Percentiles rank a stretch among this genome's conserved stretches.
phyloP scores from a whole-genome alignment of 192 early-diverging fungal species.

The Backusella mclennaniae region DNA sequence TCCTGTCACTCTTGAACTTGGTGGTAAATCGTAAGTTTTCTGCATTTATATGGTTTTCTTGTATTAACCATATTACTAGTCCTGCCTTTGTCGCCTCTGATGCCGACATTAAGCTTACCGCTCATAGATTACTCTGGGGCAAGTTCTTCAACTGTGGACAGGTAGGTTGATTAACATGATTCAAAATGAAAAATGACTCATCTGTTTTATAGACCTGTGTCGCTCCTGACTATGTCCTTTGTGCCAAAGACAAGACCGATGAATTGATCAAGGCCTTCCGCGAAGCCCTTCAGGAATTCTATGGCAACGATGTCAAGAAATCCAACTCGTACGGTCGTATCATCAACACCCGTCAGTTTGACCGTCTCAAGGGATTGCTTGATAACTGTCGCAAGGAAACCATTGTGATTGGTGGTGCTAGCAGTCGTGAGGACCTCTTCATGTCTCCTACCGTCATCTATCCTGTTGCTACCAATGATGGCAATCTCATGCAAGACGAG shows the following conservation, averaged over 20 bases:
- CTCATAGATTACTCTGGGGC: constrained; percentile 73
- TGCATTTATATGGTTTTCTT: background rate
- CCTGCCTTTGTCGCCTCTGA: constrained; percentile 61
- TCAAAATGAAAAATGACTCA: background rate
- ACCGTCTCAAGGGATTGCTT: constrained; percentile 63
- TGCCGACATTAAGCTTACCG: constrained; percentile 57
- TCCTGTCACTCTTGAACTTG: constrained; percentile 85
- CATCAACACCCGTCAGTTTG: constrained; percentile 67
- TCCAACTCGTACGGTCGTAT: constrained; percentile 69
- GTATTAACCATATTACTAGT: constrained; percentile 21
- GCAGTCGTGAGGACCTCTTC: constrained; percentile 41
- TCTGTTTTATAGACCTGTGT: constrained; percentile 67
- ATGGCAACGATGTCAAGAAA: constrained; percentile 46
- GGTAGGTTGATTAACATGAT: constrained; percentile 28
- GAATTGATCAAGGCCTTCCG: constrained; percentile 58
- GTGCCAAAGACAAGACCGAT: constrained; percentile 55
- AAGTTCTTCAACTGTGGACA: constrained; percentile 85
- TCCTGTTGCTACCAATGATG: constrained; percentile 33
- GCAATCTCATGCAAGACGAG: constrained; percentile 56
- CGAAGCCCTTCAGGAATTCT: constrained; percentile 45
- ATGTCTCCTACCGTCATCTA: constrained; percentile 61
- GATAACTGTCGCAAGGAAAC: constrained; percentile 23
- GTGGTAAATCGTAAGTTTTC: constrained; percentile 68
- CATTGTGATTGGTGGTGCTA: constrained; percentile 52
- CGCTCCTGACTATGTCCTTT: constrained; percentile 82